phyloP scores from a whole-genome alignment of 441 rosid species.

The Gossypium gossypioides region DNA sequence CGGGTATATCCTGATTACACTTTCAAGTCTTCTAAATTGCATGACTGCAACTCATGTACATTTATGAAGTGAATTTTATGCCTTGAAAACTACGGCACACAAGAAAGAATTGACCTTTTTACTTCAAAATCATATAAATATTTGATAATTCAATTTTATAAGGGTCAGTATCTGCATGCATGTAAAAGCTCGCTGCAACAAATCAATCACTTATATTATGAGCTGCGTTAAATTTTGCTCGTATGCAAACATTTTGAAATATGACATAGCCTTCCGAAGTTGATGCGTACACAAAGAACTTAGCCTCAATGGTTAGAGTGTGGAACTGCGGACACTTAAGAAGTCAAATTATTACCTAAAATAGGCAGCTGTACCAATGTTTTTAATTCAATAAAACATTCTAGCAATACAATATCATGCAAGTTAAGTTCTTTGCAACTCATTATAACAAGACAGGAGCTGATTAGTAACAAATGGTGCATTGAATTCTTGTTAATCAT shows the following conservation, averaged over 20 bases:
- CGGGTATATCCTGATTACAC: not conserved
- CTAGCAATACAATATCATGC: conserved; percentile 1
- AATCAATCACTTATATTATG: not conserved
- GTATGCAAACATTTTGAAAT: not conserved
- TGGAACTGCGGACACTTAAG: not conserved
- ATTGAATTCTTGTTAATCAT: not conserved
- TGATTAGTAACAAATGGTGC: not conserved
- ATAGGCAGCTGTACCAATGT: not conserved
- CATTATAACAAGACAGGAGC: not conserved
- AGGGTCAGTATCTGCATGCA: not conserved
- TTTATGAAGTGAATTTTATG: not conserved
- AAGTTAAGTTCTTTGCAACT: not conserved
- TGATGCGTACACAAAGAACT: not conserved
- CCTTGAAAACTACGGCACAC: not conserved
- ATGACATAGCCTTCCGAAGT: not conserved
- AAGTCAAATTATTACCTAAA: not conserved
- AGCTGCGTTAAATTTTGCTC: not conserved
- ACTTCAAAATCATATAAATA: not conserved
- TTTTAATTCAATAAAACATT: not conserved
- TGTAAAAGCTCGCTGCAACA: not conserved
- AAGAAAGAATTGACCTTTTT: not conserved
- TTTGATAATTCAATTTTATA: not conserved
- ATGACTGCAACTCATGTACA: not conserved
- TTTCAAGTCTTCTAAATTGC: not conserved
- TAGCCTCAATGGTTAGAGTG: not conserved